Evolutionary conservation across 2,329 filamentous ascomycete species (phyloP).

Genomic region (Colletotrichum paranaense): DNA sequence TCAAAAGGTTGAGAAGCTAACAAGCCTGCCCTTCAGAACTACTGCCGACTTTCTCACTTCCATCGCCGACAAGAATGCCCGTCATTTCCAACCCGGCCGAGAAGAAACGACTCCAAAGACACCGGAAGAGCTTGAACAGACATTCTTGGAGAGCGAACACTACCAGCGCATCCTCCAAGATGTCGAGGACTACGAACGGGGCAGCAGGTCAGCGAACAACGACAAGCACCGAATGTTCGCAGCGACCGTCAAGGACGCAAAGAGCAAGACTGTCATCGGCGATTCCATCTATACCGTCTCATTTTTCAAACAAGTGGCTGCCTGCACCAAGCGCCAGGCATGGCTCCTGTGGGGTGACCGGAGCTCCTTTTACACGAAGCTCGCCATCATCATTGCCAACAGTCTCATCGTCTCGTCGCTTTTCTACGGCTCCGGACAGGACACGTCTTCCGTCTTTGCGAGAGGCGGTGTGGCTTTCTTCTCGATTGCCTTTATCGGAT

Average conservation of each 20-base stretch:
- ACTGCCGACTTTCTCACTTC: conserved; percentile 77
- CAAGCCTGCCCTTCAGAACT: conserved; percentile 52
- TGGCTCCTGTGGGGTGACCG: conserved; percentile 83
- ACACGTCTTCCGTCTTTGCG: conserved; percentile 23
- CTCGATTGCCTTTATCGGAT: conserved; percentile 35
- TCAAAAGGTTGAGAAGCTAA: conserved; percentile 66
- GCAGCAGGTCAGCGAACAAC: conserved; percentile 50
- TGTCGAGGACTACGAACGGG: conserved; percentile 54
- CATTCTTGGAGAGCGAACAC: conserved; percentile 67
- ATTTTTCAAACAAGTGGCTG: conserved; percentile 76
- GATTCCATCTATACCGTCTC: conserved; percentile 83
- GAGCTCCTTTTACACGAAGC: conserved; percentile 80
- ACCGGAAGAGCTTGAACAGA: conserved; percentile 68
- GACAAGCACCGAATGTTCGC: conserved; percentile 33
- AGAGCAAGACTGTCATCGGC: conserved; percentile 75
- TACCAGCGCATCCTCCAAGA: conserved; percentile 69
- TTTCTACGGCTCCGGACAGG: conserved; percentile 74
- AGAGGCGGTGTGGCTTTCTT: conserved; percentile 24
- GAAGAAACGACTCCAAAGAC: conserved; percentile 72
- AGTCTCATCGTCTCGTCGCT: conserved; percentile 80
- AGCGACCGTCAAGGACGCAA: conserved; percentile 50
- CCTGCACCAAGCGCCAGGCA: conserved; percentile 78
- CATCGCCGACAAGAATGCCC: conserved; percentile 74
- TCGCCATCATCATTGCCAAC: conserved; percentile 82
- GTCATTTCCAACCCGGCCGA: conserved; percentile 69